phyloP scores from a whole-genome alignment of 1,284 basidiomycete genomes.

The Puccinia coronata region DNA sequence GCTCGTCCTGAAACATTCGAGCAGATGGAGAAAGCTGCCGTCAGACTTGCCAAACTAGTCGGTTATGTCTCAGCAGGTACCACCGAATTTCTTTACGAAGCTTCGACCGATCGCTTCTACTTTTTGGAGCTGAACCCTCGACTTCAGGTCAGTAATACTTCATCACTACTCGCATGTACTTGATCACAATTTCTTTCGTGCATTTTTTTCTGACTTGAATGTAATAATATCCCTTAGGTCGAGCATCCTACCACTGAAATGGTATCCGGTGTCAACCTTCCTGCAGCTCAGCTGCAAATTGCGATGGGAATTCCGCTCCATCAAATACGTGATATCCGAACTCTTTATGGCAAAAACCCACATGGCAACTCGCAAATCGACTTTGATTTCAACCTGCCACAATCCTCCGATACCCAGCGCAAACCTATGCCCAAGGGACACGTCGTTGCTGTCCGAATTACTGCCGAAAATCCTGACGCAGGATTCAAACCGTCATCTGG shows the following conservation, averaged over 20 bases:
- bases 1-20: slow-evolving; percentile 87
- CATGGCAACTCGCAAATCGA: slow-evolving; percentile 87
- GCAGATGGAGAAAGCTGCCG: slow-evolving; percentile 97
- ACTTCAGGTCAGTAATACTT: slow-evolving; percentile 83
- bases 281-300: slow-evolving; percentile 93
- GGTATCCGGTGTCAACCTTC: slow-evolving; percentile 97
- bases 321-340: slow-evolving; percentile 92
- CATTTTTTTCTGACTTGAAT: not conserved
- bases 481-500: slow-evolving; percentile 99
- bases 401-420: slow-evolving; percentile 81
- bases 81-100: slow-evolving; percentile 83
- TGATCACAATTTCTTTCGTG: not conserved
- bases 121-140: slow-evolving; percentile 99
- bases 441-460: slow-evolving; percentile 98
- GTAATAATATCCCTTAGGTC: slow-evolving; percentile 6
- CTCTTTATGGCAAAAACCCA: slow-evolving; percentile 89
- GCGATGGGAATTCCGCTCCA: slow-evolving; percentile 98
- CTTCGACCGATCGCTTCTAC: slow-evolving; percentile 87
- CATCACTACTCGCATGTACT: slow-evolving; percentile 63
- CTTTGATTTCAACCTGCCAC: slow-evolving; percentile 89
- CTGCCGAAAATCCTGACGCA: slow-evolving; percentile 98
- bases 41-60: slow-evolving; percentile 94
- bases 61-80: slow-evolving; percentile 99
- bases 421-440: slow-evolving; percentile 97
- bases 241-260: slow-evolving; percentile 89